Percentiles rank a stretch among this genome's conserved stretches.
phyloP scores from a whole-genome alignment of 352 stramenopile genomes.

The Globisporangium sylvaticum region DNA sequence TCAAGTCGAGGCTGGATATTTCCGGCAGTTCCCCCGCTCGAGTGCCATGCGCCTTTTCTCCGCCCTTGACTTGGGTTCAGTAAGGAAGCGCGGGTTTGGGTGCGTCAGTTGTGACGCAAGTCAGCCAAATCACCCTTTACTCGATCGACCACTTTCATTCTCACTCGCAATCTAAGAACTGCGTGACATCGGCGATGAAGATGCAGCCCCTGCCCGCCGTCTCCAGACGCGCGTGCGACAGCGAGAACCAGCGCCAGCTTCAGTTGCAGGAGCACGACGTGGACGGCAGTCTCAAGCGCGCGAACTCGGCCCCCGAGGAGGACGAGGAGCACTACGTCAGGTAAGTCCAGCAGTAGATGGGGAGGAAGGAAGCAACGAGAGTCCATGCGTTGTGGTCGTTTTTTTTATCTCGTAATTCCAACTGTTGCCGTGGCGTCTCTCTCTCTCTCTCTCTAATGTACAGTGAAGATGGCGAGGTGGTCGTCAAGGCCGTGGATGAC shows the following conservation, averaged over 20 bases:
- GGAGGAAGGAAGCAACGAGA: neutral
- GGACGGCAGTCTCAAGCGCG: conserved; percentile 23
- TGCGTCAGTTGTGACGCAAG: neutral
- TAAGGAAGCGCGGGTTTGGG: neutral
- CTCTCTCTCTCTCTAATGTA: neutral
- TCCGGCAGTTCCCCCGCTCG: neutral
- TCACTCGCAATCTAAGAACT: neutral
- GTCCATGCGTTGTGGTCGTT: neutral
- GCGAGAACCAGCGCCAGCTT: neutral
- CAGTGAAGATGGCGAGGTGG: conserved; percentile 63
- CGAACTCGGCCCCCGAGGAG: conserved; percentile 32
- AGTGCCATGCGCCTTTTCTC: conserved; percentile 6
- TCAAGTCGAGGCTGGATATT: neutral
- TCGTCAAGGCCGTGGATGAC: conserved; percentile 39
- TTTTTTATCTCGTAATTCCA: neutral
- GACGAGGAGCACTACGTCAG: conserved; percentile 66
- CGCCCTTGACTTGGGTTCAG: conserved; percentile 3
- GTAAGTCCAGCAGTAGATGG: conserved; percentile 20
- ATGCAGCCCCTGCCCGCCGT: conserved; percentile 1
- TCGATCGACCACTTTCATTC: neutral
- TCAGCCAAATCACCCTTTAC: conserved; percentile 1
- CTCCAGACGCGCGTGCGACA: neutral
- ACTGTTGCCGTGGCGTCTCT: neutral
- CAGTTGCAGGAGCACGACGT: neutral
- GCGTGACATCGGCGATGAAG: neutral